These are phyloP conservation scores for Cylindrodendrum hubeiense DNA, from an alignment of 2,329 filamentous ascomycete species.

Conservation along the genomic window DNA sequence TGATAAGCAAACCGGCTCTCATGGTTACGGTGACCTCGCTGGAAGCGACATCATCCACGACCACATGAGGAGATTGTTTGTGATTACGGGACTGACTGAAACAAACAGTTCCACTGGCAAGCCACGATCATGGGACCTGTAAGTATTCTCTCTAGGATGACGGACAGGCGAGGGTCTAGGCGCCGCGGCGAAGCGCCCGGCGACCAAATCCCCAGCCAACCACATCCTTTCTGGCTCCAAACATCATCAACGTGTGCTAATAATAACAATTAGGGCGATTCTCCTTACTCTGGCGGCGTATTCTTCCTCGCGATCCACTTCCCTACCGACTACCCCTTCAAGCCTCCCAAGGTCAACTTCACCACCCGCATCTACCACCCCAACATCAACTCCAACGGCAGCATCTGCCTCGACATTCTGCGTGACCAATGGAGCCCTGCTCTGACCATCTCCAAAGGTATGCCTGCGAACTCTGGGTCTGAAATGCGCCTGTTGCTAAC, in stretches of 20 bases:
- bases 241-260: constrained; percentile 44
- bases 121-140: constrained; percentile 99
- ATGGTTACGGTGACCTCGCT: constrained; percentile 28
- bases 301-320: constrained; percentile 99
- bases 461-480: neutral
- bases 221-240: constrained; percentile 20
- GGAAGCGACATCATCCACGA: constrained; percentile 14
- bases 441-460: constrained; percentile 98
- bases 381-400: constrained; percentile 99
- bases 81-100: constrained; percentile 40
- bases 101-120: constrained; percentile 96
- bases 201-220: constrained; percentile 29
- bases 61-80: neutral
- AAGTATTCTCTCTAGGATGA: constrained; percentile 58
- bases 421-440: constrained; percentile 99
- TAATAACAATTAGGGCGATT: constrained; percentile 77
- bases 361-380: constrained; percentile 99
- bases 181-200: constrained; percentile 33
- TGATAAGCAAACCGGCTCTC: constrained; percentile 36
- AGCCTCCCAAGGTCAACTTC: constrained; percentile 99
- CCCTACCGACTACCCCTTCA: constrained; percentile 99
- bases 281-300: constrained; percentile 96
- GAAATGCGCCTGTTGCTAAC: constrained; percentile 19
- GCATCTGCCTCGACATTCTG: constrained; percentile 98
- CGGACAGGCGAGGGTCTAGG: constrained; percentile 19